Conservation (phyloP, 345 rosid genomes). For the Carallia pectinifolia region DNA sequence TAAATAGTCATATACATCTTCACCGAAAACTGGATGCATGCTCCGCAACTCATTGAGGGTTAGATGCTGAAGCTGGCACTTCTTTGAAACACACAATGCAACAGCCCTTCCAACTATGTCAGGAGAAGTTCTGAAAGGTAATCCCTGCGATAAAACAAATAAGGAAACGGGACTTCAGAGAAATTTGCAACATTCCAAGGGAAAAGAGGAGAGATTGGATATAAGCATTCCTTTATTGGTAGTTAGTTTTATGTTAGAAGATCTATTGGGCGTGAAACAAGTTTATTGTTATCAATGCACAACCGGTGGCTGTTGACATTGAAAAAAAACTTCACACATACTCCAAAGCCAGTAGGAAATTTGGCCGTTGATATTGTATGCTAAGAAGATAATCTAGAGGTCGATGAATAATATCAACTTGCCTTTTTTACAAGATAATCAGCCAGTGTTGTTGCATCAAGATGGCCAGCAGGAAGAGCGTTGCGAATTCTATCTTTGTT, state of each 20-base stretch:
- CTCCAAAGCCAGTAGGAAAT: not conserved
- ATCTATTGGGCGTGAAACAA: not conserved
- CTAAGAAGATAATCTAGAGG: not conserved
- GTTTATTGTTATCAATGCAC: no score
- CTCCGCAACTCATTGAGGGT: conserved; percentile 65
- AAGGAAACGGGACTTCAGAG: not conserved
- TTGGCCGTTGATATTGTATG: not conserved
- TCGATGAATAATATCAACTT: conserved; percentile 16
- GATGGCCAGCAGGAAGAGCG: conserved; percentile 87
- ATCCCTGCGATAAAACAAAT: conserved; percentile 46
- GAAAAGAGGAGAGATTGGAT: not conserved
- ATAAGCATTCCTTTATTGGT: not conserved
- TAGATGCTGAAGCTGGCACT: conserved; percentile 72
- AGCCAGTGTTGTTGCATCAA: conserved; percentile 94
- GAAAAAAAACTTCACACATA: no score
- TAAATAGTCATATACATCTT: conserved; percentile 68
- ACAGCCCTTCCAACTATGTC: conserved; percentile 88
- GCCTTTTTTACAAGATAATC: conserved; percentile 95
- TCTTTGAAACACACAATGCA: conserved; percentile 66
- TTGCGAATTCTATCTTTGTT: conserved; percentile 59
- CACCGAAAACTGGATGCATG: conserved; percentile 59
- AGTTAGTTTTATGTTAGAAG: not conserved
- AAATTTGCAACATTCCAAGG: not conserved
- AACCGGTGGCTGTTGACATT: no score
- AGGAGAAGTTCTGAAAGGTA: conserved; percentile 92